Conservation (phyloP, 2,329 filamentous ascomycete species). For the Venturia aucupariae region DNA sequence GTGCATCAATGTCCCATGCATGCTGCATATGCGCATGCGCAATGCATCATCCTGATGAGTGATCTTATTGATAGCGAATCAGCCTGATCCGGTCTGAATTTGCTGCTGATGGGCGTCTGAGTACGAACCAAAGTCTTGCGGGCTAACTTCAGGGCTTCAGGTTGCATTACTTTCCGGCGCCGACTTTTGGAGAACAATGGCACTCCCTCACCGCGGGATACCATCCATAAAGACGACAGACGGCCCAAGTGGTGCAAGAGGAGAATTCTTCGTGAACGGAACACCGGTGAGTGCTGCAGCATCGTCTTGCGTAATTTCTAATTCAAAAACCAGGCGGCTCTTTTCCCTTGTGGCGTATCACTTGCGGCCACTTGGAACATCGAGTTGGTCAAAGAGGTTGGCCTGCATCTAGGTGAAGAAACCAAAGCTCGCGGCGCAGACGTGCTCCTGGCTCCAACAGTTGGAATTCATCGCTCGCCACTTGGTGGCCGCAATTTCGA, state of each 20-base stretch:
- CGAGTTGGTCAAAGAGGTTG: slow-evolving; percentile 58
- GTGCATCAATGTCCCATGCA: not conserved
- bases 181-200: slow-evolving; percentile 62
- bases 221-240: slow-evolving; percentile 58
- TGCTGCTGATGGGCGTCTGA: not conserved
- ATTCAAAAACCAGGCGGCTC: slow-evolving; percentile 47
- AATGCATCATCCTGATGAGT: too few relatives aligned
- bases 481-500: slow-evolving; percentile 82
- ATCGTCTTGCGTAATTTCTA: not conserved
- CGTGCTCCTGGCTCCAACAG: slow-evolving; percentile 65
- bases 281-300: slow-evolving; percentile 26
- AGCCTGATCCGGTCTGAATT: too few relatives aligned
- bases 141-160: slow-evolving; percentile 18
- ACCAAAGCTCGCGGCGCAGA: slow-evolving; percentile 64
- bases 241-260: slow-evolving; percentile 61
- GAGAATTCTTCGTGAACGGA: slow-evolving; percentile 54
- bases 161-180: slow-evolving; percentile 39
- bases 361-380: slow-evolving; percentile 73
- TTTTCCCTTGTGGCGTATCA: slow-evolving; percentile 71
- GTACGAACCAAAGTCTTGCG: not conserved
- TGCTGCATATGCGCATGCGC: not conserved
- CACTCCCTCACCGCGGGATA: slow-evolving; percentile 50
- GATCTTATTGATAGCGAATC: too few relatives aligned
- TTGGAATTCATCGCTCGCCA: slow-evolving; percentile 74
- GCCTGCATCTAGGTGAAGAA: slow-evolving; percentile 62